A percentile compares a stretch with the other conserved stretches of the same genome.
Conservation (phyloP, 129 eudicot genomes). For the Mikania micrantha region DNA sequence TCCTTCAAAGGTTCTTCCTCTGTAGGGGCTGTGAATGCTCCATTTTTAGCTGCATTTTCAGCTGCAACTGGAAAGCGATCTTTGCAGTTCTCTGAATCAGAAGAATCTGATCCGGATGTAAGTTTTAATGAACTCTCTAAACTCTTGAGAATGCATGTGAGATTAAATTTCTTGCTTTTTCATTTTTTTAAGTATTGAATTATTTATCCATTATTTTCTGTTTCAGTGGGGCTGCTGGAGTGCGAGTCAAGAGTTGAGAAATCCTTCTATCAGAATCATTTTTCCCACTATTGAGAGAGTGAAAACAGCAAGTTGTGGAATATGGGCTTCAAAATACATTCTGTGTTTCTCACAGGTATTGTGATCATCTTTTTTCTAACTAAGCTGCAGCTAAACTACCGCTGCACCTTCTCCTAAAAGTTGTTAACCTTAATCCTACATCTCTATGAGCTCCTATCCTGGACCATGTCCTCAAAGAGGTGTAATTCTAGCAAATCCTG, state of each 20-base stretch:
- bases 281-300: conserved; percentile 89
- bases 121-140: conserved; percentile 15
- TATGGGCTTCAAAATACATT: conserved; percentile 58
- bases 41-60: conserved; percentile 88
- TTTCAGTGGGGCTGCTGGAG: conserved; percentile 98
- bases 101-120: conserved; percentile 96
- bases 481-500: too few species aligned
- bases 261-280: conserved; percentile 66
- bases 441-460: too few species aligned
- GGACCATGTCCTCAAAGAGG: too few species aligned
- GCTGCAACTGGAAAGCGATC: conserved; percentile 89
- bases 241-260: conserved; percentile 73
- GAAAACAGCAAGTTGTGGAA: conserved; percentile 58
- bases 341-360: conserved; percentile 82
- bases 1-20: conserved; percentile 71
- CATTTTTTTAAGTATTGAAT: neutral
- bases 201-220: neutral
- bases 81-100: conserved; percentile 52
- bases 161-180: neutral
- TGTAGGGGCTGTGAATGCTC: conserved; percentile 65
- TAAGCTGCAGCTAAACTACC: too few species aligned
- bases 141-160: neutral
- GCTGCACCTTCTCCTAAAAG: too few species aligned
- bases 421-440: too few species aligned
- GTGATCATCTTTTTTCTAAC: conserved; percentile 9